A percentile compares a stretch with the other conserved stretches of the same genome.
phyloP scores from a whole-genome alignment of 2,329 filamentous ascomycete genomes.

The Colletotrichum caudatum region DNA sequence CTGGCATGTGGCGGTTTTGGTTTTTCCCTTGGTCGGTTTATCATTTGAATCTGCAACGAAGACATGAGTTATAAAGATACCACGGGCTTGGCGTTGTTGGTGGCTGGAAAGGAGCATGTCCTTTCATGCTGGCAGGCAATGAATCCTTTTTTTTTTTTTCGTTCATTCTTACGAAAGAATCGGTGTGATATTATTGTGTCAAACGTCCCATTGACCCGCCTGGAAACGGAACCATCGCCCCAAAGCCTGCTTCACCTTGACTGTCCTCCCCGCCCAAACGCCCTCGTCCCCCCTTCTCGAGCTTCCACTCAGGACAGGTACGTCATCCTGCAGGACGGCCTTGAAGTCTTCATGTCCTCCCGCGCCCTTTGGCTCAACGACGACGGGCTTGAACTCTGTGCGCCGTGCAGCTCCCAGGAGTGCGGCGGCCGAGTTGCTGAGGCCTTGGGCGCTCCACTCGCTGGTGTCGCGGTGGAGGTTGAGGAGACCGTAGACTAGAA shows the following conservation, averaged over 20 bases:
- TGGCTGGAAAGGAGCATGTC: slow-evolving; percentile 40
- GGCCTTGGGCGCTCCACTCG: slow-evolving; percentile 81
- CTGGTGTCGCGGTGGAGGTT: slow-evolving; percentile 74
- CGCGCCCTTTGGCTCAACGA: slow-evolving; percentile 59
- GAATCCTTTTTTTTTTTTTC: background rate
- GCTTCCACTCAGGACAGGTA: slow-evolving; percentile 73
- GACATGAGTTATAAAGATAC: slow-evolving; percentile 49
- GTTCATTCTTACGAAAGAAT: background rate
- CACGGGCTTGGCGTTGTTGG: slow-evolving; percentile 58
- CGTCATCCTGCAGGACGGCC: slow-evolving; percentile 60
- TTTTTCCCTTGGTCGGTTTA: slow-evolving; percentile 4
- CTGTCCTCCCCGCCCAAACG: slow-evolving; percentile 68
- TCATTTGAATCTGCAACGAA: slow-evolving; percentile 21
- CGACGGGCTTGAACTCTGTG: slow-evolving; percentile 56
- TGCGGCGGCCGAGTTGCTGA: slow-evolving; percentile 71
- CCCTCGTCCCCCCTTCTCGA: slow-evolving; percentile 63
- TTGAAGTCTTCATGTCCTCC: slow-evolving; percentile 49
- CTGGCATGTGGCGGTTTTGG: background rate
- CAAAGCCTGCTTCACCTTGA: slow-evolving; percentile 68
- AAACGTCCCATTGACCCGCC: slow-evolving; percentile 51
- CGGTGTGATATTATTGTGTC: background rate
- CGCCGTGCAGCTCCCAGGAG: slow-evolving; percentile 71
- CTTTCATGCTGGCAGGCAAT: background rate
- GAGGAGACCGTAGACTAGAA: slow-evolving; percentile 75
- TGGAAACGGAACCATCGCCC: slow-evolving; percentile 74